phyloP scores from a whole-genome alignment of 2,329 filamentous ascomycete genomes.

The Aureobasidium melanogenum region DNA sequence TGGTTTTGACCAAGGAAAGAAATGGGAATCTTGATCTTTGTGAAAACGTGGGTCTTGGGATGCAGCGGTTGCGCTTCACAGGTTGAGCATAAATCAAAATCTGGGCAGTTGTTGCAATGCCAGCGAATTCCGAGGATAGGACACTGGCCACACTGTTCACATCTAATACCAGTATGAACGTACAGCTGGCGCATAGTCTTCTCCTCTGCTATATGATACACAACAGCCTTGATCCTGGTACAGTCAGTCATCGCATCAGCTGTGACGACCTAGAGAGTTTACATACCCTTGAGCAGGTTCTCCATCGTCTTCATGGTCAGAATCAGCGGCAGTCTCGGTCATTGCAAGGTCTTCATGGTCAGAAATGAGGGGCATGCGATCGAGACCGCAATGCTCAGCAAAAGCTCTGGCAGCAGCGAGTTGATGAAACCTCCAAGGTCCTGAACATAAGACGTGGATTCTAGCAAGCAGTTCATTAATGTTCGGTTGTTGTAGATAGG shows the following conservation, averaged over 20 bases:
- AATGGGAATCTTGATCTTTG: constrained; percentile 86
- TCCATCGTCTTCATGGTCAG: constrained; percentile 13
- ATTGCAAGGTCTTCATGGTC: constrained; percentile 8
- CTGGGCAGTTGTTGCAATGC: constrained; percentile 88
- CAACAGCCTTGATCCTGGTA: constrained; percentile 37
- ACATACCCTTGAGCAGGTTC: constrained; percentile 22
- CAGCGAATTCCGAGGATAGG: constrained; percentile 91
- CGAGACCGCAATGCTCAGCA: constrained; percentile 4
- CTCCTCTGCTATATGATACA: constrained; percentile 91
- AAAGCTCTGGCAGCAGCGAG: constrained; percentile 6
- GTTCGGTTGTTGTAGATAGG: neutral
- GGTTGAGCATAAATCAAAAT: constrained; percentile 90
- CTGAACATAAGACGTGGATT: constrained; percentile 7
- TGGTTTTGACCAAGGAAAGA: constrained; percentile 70
- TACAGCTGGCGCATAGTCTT: constrained; percentile 82
- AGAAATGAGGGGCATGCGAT: constrained; percentile 1
- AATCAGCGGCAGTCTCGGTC: constrained; percentile 21
- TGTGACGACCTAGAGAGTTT: neutral
- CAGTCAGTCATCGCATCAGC: neutral
- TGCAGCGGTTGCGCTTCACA: constrained; percentile 75
- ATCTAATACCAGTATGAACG: constrained; percentile 84
- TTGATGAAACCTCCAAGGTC: constrained; percentile 13
- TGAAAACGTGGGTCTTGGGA: constrained; percentile 88
- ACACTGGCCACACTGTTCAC: constrained; percentile 77
- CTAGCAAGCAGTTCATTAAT: constrained; percentile 7